Conservation (phyloP, 352 stramenopile species). For the Globisporangium rhizosaccharum region DNA sequence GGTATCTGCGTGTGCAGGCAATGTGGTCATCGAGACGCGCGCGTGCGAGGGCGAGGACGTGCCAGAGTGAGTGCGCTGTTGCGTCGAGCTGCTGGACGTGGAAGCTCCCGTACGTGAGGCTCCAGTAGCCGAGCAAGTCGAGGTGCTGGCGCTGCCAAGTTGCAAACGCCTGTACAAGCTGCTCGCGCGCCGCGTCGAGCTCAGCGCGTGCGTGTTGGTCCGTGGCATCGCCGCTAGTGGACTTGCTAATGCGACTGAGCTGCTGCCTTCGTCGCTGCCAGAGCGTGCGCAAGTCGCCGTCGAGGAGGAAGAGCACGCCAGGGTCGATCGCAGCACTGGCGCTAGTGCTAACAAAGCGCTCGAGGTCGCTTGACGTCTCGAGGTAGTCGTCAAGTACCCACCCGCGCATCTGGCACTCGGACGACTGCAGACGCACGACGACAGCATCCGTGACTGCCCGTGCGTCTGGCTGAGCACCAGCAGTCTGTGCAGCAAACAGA, state of each 20-base stretch:
- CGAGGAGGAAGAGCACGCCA: slow-evolving; percentile 44
- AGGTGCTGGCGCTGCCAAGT: slow-evolving; percentile 41
- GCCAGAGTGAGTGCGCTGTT: slow-evolving; percentile 38
- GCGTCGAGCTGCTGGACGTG: slow-evolving; percentile 44
- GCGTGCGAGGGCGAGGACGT: slow-evolving; percentile 22
- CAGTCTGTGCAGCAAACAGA: slow-evolving; percentile 10
- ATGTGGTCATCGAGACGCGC: slow-evolving; percentile 24
- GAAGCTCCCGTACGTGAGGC: slow-evolving; percentile 32
- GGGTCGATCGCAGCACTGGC: slow-evolving; percentile 24
- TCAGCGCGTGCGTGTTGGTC: slow-evolving; percentile 4
- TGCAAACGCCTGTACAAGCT: slow-evolving; percentile 23
- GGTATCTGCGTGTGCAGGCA: slow-evolving; percentile 9
- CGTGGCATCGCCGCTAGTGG: not conserved
- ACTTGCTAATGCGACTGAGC: not conserved
- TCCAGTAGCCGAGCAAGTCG: slow-evolving; percentile 44
- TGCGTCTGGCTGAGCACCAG: slow-evolving; percentile 15
- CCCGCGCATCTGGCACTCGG: slow-evolving; percentile 49
- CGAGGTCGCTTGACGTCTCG: slow-evolving; percentile 21
- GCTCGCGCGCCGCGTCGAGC: slow-evolving; percentile 7
- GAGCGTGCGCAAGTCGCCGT: slow-evolving; percentile 24
- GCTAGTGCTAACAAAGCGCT: slow-evolving; percentile 8
- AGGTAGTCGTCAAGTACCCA: slow-evolving; percentile 67
- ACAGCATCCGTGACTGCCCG: slow-evolving; percentile 31
- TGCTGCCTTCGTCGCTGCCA: slow-evolving; percentile 19
- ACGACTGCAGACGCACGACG: slow-evolving; percentile 35